Base-by-base conservation (phyloP, 1,284 basidiomycete genomes). In the Papiliotrema flavescens region DNA sequence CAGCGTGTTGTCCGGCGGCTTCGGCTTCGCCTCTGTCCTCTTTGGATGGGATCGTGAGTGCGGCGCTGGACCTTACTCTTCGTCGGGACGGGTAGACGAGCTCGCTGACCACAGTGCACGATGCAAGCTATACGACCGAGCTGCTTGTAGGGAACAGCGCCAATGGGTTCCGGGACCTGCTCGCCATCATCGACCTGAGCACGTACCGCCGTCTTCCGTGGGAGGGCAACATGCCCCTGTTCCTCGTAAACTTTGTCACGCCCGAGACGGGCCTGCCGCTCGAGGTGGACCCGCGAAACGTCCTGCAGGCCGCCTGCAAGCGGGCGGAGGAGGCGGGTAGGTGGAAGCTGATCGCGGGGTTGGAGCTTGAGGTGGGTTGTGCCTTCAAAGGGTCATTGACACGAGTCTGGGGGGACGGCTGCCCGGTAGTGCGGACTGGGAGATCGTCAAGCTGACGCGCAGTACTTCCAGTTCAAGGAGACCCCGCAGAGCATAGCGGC, bases 401-500 rank as follows among this genome's bases (percentile, higher is more conserved):
- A n/a, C n/a, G n/a, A n/a, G n/a, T n/a, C n/a, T n/a, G n/a, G n/a
- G n/a, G n/a, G n/a, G n/a, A n/a, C n/a, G n/a, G n/a, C n/a, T n/a
- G n/a, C n/a, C n/a, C n/a, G n/a, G n/a, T n/a, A n/a, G 13, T 3
- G 11, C 36, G n/a, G n/a, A n/a, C 35, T 36, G 17, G 43, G 8
- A 26, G 37, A 14, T 49, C 34, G 23, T 13, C 24, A 43, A 24
- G 43, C 19, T 20, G 22, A n/a, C 14, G 42, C 28, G 56, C 0
- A 94, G 88, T 97, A 94, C 78, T 97, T 95, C 75, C 93, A 97
- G 78, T 96, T 93, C 78, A 85, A 88, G 81, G 93, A 96, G 77
- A 93, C 89, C 0, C 81, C 92, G 0, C 78, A 86, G 35, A 83
- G 84, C 14, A 76, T 85, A 1, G 84, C 84, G 8, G 81, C 88